Evolutionary conservation across 257 asterid species (phyloP), one percentile per base, ranked within the genome.

Genomic region (Capsicum chinense): DNA sequence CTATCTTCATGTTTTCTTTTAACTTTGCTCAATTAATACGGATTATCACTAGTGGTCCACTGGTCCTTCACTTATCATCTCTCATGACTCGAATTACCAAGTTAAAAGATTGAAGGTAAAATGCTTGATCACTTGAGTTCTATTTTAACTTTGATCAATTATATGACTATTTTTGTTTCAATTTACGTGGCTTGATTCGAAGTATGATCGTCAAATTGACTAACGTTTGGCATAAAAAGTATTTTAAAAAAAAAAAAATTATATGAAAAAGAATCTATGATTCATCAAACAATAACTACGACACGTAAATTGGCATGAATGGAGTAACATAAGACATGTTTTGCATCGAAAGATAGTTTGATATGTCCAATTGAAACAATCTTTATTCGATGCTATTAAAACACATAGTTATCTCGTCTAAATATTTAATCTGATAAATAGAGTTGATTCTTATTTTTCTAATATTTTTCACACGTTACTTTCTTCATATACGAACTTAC

Each of bases 51-150:
- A 39, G 35, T 42, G 79, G 56, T 39, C 48, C 79, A 37, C 8
- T 69, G 79, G 79, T 42, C 2, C 78, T 68, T 69, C 35, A 70
- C 35, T 70, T 70, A 44, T 69, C 57, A 42, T 70, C 5, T 11
- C 17, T 17, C 17, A 10, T 47, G 17, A 9, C 58, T 47, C 17
- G 5, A 71, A 5, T 0, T 71, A n/a, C 57, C 0, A 17, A 71
- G 37, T 12, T 11, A 47, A 17, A 17, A 47, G 33, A n/a, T 71
- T 9, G 37, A 71, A 44, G 17, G 13, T 71, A 9, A 71, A 71
- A 70, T 9, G 15, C 79, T 26, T 26, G 33, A 26, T 26, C 33
- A 26, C 33, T 26, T 26, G 33, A 26, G 33, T 26, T 26, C 1
- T 26, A 26, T 26, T 26, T 26, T 26, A 26, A 26, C 33, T 26